Evolutionary conservation across 495 filamentous ascomycete genomes (phyloP), one percentile per base, ranked within the genome.

Genomic region (Trichocladium antarcticum): DNA sequence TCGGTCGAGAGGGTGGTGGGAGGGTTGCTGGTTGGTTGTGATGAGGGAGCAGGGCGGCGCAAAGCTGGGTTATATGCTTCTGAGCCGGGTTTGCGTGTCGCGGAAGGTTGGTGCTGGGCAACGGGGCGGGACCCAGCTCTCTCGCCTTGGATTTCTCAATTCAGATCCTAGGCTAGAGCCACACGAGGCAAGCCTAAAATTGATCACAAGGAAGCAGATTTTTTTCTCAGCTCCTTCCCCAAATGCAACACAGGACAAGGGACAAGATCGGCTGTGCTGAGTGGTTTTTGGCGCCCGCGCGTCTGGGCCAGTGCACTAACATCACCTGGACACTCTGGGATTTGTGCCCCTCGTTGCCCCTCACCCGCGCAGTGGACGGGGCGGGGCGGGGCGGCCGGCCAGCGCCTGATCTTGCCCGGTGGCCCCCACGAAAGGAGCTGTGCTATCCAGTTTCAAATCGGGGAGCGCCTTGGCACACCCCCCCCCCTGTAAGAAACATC

Each of bases 301-400:
- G 24, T 8, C 8, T 27, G 24, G 24, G 4, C 24, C 24, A 27
- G 24, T 27, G 24, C 4, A 27, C 45, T 47, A 48, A 55, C 54
- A 60, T 55, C 54, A 53, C 51, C 51, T 50, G 50, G 53, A 52
- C 47, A 7, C 51, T 45, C 27, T 14, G 29, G 37, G 32, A 21
- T 39, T 37, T 29, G 39, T 57, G 49, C 54, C 57, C 57, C 54
- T 52, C 57, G 38, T 29, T 53, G 49, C 55, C 57, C 56, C 55
- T 55, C 49, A 39, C 16, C 21, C 28, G 21, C 27, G 4, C 24
- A 27, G 4, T 8, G 3, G 24, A 3, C 24, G 24, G 4, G 29
- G 42, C n/a, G 34, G 34, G 34, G 24, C 24, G 24, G 24, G n/a
- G n/a, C n/a, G n/a, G n/a, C n/a, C n/a, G n/a, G n/a, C n/a, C 24